phyloP scores from a whole-genome alignment of 768 basidiomycete genomes.

The Lepiota brunneoincarnata region DNA sequence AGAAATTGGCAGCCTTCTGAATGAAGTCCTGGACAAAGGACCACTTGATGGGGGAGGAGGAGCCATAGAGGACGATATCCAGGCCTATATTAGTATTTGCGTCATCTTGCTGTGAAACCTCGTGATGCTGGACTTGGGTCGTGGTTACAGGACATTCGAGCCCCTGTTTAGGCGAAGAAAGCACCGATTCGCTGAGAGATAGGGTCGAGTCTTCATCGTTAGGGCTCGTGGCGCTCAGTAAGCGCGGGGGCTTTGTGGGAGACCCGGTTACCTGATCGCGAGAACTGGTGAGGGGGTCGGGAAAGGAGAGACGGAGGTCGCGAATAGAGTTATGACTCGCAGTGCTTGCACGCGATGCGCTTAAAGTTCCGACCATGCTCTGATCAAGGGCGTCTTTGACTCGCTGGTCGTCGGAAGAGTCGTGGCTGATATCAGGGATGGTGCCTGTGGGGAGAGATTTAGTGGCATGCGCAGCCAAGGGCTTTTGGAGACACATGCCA shows the following conservation, averaged over 20 bases:
- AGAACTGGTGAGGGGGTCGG: slow-evolving; percentile 77
- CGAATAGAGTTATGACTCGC: slow-evolving; percentile 56
- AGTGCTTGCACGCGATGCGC: slow-evolving; percentile 67
- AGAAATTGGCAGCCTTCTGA: slow-evolving; percentile 47
- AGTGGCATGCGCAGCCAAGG: slow-evolving; percentile 25
- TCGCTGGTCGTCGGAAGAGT: slow-evolving; percentile 60
- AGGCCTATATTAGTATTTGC: slow-evolving; percentile 38
- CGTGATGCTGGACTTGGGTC: slow-evolving; percentile 34
- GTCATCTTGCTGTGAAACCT: slow-evolving; percentile 19
- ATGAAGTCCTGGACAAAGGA: slow-evolving; percentile 56
- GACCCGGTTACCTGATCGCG: slow-evolving; percentile 59
- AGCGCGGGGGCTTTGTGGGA: slow-evolving; percentile 47
- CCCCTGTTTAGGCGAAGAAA: slow-evolving; percentile 28
- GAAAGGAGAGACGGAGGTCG: slow-evolving; percentile 79
- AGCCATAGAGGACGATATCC: slow-evolving; percentile 68
- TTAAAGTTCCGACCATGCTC: slow-evolving; percentile 79
- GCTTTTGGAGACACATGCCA: slow-evolving; percentile 31
- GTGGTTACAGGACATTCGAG: slow-evolving; percentile 29
- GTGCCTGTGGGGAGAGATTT: slow-evolving; percentile 27
- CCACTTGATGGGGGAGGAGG: slow-evolving; percentile 58
- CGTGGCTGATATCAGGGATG: slow-evolving; percentile 28
- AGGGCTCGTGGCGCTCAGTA: slow-evolving; percentile 29
- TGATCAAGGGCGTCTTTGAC: slow-evolving; percentile 78
- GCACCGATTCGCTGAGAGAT: slow-evolving; percentile 3
- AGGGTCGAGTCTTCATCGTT: slow-evolving; percentile 15